Evolutionary conservation across 2,329 filamentous ascomycete genomes (phyloP), one percentile per base, ranked within the genome.

Genomic region (Byssothecium circinans): DNA sequence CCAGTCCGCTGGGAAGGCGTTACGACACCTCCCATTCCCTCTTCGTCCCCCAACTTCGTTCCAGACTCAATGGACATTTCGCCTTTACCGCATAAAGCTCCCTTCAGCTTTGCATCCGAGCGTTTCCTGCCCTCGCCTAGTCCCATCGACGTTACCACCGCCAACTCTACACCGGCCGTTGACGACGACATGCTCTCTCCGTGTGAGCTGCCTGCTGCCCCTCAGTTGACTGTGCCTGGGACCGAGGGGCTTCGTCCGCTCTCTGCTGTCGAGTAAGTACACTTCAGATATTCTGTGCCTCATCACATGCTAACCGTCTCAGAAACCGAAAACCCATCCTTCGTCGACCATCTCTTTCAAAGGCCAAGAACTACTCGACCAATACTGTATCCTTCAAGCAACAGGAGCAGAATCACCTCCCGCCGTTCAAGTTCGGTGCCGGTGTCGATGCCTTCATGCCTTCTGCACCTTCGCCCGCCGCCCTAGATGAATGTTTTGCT

Each of bases 51-150:
- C 6, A 83, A 82, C 45, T 81, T 81, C 29, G 73, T 79, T 45
- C 81, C 82, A 51, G 91, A 96, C 69, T 79, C 84, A 46, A 96
- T 97, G 90, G 91, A 97, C 65, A 85, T 96, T 71, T 96, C 92
- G 36, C 92, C 94, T 32, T 75, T 97, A 33, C 91, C 50, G 36
- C 90, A 96, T 77, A 96, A 96, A 77, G 77, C 81, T 23, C 81
- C 87, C 11, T 91, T 84, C 64, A 79, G 73, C 70, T 75, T 79
- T 54, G 66, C 76, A 38, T 70, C 78, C 23, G 80, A 87, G 57
- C 77, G 88, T 53, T 84, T 87, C 56, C 72, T 89, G 44, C 81
- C 83, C 23, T 91, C 89, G 23, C 89, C 90, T 1, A 87, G 87
- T 2, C 86, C 87, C 8, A 78, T 81, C 37, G 60, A 87, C 86